phyloP scores from a whole-genome alignment of 805 yeast species.

The Saccharomycopsis microspora region DNA sequence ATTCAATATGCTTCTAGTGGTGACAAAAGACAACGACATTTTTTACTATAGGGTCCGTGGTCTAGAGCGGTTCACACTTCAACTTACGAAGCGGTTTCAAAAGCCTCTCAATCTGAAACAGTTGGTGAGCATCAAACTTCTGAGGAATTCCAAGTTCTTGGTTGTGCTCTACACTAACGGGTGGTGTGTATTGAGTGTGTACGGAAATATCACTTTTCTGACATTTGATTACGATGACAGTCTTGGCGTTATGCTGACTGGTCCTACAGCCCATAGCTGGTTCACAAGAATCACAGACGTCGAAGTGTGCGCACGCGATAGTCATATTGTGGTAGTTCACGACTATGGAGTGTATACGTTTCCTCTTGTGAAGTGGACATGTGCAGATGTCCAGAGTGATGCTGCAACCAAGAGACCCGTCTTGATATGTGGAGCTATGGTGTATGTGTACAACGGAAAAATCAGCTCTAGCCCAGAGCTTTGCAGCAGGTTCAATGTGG shows the following conservation, averaged over 20 bases:
- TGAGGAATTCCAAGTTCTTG: conserved; percentile 9
- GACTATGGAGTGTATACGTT: conserved; percentile 8
- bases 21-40: conserved; percentile 9
- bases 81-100: conserved; percentile 13
- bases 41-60: conserved; percentile 2
- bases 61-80: background rate
- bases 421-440: conserved; percentile 16
- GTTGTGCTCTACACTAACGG: conserved; percentile 16
- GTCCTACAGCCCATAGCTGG: conserved; percentile 11
- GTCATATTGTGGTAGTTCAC: conserved; percentile 8
- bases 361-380: conserved; percentile 6
- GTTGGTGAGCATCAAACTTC: conserved; percentile 10
- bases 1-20: conserved; percentile 8
- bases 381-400: conserved; percentile 17
- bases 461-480: background rate
- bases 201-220: conserved; percentile 20
- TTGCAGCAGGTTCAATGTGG: conserved; percentile 2
- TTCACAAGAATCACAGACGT: conserved; percentile 12
- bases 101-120: conserved; percentile 13
- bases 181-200: conserved; percentile 22
- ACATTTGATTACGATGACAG: conserved; percentile 16
- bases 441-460: conserved; percentile 17
- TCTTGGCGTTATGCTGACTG: conserved; percentile 9
- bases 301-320: conserved; percentile 2
- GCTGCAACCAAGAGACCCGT: conserved; percentile 20